Evolutionary conservation across 2,329 filamentous ascomycete species (phyloP).

Genomic region (Pseudocercospora fijiensis): DNA sequence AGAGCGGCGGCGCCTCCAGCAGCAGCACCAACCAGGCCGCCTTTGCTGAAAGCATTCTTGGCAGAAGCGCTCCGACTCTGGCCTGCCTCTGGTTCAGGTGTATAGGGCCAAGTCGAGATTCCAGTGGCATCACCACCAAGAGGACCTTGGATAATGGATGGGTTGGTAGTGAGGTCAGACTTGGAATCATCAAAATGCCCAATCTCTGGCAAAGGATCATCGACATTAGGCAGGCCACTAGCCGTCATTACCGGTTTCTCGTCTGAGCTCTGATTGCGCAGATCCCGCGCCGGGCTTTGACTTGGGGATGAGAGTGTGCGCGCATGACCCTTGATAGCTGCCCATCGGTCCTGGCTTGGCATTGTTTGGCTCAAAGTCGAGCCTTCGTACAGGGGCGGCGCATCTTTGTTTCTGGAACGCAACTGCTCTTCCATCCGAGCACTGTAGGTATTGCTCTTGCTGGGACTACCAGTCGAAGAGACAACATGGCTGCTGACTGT

Average conservation of each 20-base stretch:
- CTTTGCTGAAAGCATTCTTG: conserved; percentile 21
- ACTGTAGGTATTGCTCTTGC: conserved; percentile 31
- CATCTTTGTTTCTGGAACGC: conserved; percentile 28
- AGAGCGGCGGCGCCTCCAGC: conserved; percentile 32
- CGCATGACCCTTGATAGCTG: conserved; percentile 44
- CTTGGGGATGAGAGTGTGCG: conserved; percentile 50
- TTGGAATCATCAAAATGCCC: conserved; percentile 61
- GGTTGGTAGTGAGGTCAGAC: conserved; percentile 76
- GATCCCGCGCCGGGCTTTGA: conserved; percentile 45
- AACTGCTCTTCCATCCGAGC: conserved; percentile 33
- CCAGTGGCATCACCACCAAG: conserved; percentile 60
- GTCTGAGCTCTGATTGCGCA: conserved; percentile 32
- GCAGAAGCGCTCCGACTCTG: conserved; percentile 23
- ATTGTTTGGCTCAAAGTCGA: conserved; percentile 35
- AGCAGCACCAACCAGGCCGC: conserved; percentile 28
- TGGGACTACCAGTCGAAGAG: conserved; percentile 29
- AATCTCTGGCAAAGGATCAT: conserved; percentile 74
- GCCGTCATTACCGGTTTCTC: conserved; percentile 59
- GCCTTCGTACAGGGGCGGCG: conserved; percentile 34
- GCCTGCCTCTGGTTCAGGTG: conserved; percentile 30
- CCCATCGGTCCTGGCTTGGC: conserved; percentile 39
- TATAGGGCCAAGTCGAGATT: conserved; percentile 44
- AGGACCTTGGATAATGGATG: conserved; percentile 76
- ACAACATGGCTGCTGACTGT: conserved; percentile 55
- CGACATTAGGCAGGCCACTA: conserved; percentile 66